Conservation (phyloP, 768 basidiomycete species). For the Lyophyllum decastes region DNA sequence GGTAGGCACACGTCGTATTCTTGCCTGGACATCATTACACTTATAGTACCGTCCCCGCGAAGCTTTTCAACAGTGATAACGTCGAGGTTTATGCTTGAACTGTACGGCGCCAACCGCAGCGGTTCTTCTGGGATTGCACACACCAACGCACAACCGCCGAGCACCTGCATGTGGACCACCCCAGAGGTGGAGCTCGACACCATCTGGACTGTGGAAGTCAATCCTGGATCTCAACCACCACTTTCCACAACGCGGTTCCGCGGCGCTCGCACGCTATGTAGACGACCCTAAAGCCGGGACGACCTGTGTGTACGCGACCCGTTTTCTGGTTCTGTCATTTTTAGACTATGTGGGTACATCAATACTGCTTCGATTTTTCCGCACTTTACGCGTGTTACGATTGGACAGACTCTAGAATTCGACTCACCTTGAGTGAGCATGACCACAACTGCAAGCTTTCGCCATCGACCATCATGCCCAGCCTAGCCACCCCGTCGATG, state of each 20-base stretch:
- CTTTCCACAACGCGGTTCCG: neutral
- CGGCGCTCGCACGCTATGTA: neutral
- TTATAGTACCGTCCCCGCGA: neutral
- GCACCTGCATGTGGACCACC: neutral
- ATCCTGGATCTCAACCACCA: neutral
- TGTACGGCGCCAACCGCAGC: neutral
- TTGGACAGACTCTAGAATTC: too few relatives aligned
- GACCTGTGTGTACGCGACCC: too few relatives aligned
- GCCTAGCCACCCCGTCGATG: too few relatives aligned
- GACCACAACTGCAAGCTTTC: too few relatives aligned
- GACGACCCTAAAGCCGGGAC: neutral
- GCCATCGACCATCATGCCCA: too few relatives aligned
- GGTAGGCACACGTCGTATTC: neutral
- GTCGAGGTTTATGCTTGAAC: conserved; percentile 3
- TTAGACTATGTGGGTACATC: too few relatives aligned
- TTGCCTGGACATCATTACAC: neutral
- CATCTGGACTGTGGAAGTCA: neutral
- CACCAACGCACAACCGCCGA: neutral
- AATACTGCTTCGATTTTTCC: too few relatives aligned
- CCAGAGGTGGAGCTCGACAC: neutral
- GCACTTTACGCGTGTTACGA: too few relatives aligned
- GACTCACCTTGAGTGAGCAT: too few relatives aligned
- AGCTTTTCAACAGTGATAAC: conserved; percentile 5
- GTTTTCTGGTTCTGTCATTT: too few relatives aligned
- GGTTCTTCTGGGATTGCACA: neutral